phyloP scores from a whole-genome alignment of 495 filamentous ascomycete species.

The Endocarpon pusillum region DNA sequence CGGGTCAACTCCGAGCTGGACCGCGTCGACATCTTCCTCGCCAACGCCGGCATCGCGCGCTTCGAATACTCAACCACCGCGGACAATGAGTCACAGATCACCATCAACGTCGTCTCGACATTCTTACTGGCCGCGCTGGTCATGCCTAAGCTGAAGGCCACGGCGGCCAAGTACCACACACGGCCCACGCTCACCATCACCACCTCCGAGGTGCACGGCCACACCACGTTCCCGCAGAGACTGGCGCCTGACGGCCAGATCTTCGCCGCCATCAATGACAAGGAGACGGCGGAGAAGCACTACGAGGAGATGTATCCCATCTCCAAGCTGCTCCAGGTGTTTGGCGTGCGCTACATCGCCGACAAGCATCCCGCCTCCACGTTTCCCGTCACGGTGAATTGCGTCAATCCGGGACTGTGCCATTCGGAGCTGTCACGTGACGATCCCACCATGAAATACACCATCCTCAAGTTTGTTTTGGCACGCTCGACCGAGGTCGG shows the following conservation, averaged over 20 bases:
- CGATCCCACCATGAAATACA: constrained; percentile 22
- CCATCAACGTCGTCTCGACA: constrained; percentile 36
- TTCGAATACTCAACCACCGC: constrained; percentile 2
- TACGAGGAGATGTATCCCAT: constrained; percentile 21
- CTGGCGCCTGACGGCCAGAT: constrained; percentile 16
- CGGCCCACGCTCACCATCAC: constrained; percentile 19
- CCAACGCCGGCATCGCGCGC: constrained; percentile 28
- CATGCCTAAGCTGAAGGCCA: constrained; percentile 23
- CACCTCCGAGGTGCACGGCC: constrained; percentile 23
- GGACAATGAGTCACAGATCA: constrained; percentile 19
- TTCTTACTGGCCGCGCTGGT: constrained; percentile 28
- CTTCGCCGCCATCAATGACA: constrained; percentile 19
- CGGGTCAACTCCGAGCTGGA: constrained; percentile 17
- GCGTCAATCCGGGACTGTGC: constrained; percentile 35
- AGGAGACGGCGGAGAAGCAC: constrained; percentile 6
- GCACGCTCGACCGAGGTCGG: constrained; percentile 32
- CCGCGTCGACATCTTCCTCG: constrained; percentile 23
- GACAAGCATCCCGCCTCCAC: constrained; percentile 10
- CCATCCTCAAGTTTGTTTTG: constrained; percentile 13
- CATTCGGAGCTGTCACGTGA: constrained; percentile 26
- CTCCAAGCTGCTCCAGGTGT: constrained; percentile 35
- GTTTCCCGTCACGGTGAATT: constrained; percentile 39
- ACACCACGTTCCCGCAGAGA: constrained; percentile 17
- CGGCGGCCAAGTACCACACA: constrained; percentile 10
- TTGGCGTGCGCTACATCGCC: constrained; percentile 30